phyloP scores from a whole-genome alignment of 1,284 basidiomycete genomes.

The Anthracocystis setariae region DNA sequence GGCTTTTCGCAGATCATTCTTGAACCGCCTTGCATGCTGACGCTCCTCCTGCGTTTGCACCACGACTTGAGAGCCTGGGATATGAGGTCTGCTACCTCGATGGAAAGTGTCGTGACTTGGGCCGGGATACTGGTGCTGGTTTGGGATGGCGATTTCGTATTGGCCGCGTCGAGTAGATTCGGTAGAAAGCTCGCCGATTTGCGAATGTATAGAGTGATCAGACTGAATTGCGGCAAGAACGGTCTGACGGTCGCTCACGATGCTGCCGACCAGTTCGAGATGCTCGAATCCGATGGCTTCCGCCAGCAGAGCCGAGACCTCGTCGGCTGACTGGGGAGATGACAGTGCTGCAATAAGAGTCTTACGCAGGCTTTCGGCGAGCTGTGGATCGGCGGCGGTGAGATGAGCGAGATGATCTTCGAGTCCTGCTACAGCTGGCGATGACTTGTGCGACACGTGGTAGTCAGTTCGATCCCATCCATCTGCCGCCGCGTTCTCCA shows the following conservation, averaged over 20 bases:
- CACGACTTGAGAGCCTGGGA: slow-evolving; percentile 63
- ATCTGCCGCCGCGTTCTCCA: slow-evolving; percentile 11
- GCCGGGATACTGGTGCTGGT: slow-evolving; percentile 40
- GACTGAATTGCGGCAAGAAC: slow-evolving; percentile 38
- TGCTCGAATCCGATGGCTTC: slow-evolving; percentile 89
- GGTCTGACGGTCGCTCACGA: slow-evolving; percentile 68
- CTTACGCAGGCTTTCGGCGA: slow-evolving; percentile 38
- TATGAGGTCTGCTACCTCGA: slow-evolving; percentile 53
- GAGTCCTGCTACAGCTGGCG: slow-evolving; percentile 19
- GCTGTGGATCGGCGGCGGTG: slow-evolving; percentile 20
- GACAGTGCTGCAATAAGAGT: slow-evolving; percentile 20
- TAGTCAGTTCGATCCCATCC: slow-evolving; percentile 6
- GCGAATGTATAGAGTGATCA: not conserved
- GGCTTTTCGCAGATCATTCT: slow-evolving; percentile 38
- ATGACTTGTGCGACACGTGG: slow-evolving; percentile 5
- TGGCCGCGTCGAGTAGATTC: slow-evolving; percentile 8
- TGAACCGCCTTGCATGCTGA: slow-evolving; percentile 62
- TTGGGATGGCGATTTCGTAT: slow-evolving; percentile 18
- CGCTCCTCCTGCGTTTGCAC: slow-evolving; percentile 64
- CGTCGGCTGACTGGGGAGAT: slow-evolving; percentile 70
- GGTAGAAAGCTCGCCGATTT: slow-evolving; percentile 17
- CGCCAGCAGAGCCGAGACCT: slow-evolving; percentile 80
- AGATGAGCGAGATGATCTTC: slow-evolving; percentile 36
- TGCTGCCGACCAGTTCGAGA: slow-evolving; percentile 72
- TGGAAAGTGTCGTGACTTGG: slow-evolving; percentile 19